phyloP scores from a whole-genome alignment of 257 asterid genomes.

The Mitragyna speciosa region DNA sequence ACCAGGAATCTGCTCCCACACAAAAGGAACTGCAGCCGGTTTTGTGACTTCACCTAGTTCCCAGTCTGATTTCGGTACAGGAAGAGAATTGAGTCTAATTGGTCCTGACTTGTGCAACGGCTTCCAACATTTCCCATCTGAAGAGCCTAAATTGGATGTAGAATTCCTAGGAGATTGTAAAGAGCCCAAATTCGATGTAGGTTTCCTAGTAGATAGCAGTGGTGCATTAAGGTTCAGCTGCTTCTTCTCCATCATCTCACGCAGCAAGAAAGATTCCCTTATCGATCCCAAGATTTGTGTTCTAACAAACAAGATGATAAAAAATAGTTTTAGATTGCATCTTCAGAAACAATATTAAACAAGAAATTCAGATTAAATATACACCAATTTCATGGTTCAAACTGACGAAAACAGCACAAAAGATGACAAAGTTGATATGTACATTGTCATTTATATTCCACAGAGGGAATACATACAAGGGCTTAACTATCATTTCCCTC shows the following conservation, averaged over 20 bases:
- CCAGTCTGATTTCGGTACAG: conserved; percentile 34
- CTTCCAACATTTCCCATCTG: conserved; percentile 47
- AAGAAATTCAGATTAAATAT: not conserved
- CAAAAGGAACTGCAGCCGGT: conserved; percentile 80
- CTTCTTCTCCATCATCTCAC: conserved; percentile 61
- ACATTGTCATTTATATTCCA: not conserved
- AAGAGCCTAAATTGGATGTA: conserved; percentile 42
- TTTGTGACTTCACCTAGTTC: conserved; percentile 57
- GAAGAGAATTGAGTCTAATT: conserved; percentile 37
- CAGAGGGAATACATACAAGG: not conserved
- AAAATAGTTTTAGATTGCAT: not conserved
- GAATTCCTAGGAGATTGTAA: conserved; percentile 58
- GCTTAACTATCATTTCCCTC: not conserved
- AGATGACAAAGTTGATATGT: not conserved
- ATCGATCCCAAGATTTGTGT: not conserved
- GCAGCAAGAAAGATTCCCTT: not conserved
- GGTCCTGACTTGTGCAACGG: conserved; percentile 32
- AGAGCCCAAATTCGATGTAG: conserved; percentile 44
- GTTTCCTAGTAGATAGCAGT: conserved; percentile 68
- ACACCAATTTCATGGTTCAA: not conserved
- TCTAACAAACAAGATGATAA: not conserved
- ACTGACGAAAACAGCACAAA: not conserved
- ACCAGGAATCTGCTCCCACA: conserved; percentile 88
- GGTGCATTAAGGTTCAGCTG: conserved; percentile 82
- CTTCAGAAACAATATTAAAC: not conserved